These are phyloP conservation scores for Phylloporus arenicola DNA, from an alignment of 768 basidiomycete species.

Conservation along the genomic window DNA sequence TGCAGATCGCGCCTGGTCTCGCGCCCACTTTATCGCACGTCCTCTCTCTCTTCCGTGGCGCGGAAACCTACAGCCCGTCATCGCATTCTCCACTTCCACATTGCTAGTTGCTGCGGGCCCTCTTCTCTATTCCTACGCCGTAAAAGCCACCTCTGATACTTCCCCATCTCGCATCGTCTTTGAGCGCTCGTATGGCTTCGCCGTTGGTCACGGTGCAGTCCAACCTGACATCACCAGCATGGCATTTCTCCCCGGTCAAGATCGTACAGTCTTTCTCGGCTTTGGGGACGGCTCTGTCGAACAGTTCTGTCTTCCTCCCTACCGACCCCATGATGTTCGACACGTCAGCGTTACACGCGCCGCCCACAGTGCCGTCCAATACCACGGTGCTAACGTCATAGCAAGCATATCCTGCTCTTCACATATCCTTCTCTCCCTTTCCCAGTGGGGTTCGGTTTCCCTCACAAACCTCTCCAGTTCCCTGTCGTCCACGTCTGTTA, in stretches of 20 bases:
- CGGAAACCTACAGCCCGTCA: conserved; percentile 48
- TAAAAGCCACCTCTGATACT: conserved; percentile 31
- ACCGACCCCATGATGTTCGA: conserved; percentile 3
- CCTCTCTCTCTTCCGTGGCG: conserved; percentile 59
- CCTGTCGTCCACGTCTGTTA: conserved; percentile 28
- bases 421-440: conserved; percentile 48
- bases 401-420: conserved; percentile 51
- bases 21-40: conserved; percentile 50
- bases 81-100: conserved; percentile 51
- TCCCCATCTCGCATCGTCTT: conserved; percentile 40
- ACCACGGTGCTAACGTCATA: conserved; percentile 44
- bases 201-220: conserved; percentile 22
- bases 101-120: conserved; percentile 59
- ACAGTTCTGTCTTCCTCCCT: conserved; percentile 35
- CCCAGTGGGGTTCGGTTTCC: conserved; percentile 47
- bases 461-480: conserved; percentile 30
- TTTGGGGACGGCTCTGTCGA: conserved; percentile 58
- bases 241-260: conserved; percentile 42
- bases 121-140: conserved; percentile 51
- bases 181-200: conserved; percentile 44
- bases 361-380: conserved; percentile 22
- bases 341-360: conserved; percentile 20
- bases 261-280: conserved; percentile 47
- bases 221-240: conserved; percentile 52
- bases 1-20: conserved; percentile 50